These are phyloP conservation scores for Rhizopus delemar DNA, from an alignment of 371 early-diverging fungal genomes.

Conservation along the genomic window DNA sequence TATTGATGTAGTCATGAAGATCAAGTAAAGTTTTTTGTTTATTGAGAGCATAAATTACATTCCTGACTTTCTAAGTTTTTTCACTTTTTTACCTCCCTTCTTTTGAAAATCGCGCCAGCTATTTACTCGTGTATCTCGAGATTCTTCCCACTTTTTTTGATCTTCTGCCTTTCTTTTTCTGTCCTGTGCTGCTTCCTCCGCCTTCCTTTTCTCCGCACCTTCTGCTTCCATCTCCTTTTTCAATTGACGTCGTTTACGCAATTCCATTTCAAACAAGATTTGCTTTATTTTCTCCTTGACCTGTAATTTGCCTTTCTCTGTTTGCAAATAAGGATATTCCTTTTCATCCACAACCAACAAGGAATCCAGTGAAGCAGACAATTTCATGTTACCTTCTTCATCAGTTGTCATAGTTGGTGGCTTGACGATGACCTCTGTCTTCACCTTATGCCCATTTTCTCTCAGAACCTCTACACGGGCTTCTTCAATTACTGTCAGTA, in stretches of 20 bases:
- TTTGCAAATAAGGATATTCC: constrained; percentile 44
- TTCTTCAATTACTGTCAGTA: constrained; percentile 67
- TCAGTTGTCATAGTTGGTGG: constrained; percentile 24
- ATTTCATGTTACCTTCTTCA: constrained; percentile 18
- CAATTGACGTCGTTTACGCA: constrained; percentile 61
- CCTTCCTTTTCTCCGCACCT: constrained; percentile 66
- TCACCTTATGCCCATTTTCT: constrained; percentile 46
- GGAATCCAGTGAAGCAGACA: constrained; percentile 32
- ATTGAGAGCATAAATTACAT: neutral
- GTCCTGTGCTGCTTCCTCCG: constrained; percentile 51
- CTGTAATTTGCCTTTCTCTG: constrained; percentile 36
- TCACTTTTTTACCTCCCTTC: constrained; percentile 61
- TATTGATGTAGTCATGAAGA: too few species aligned
- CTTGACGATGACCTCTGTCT: constrained; percentile 34
- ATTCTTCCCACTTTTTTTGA: constrained; percentile 74
- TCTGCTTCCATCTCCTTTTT: constrained; percentile 75
- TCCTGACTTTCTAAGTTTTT: constrained; percentile 7
- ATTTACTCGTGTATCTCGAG: constrained; percentile 67
- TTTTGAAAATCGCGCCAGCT: constrained; percentile 72
- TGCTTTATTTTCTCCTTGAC: constrained; percentile 61
- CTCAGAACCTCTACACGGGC: constrained; percentile 66
- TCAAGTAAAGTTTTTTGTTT: too few species aligned
- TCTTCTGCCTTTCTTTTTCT: constrained; percentile 68
- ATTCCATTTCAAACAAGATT: constrained; percentile 65
- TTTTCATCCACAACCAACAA: constrained; percentile 32